Base-by-base conservation (phyloP, 805 yeast species). In the Candida vartiovaarae region DNA sequence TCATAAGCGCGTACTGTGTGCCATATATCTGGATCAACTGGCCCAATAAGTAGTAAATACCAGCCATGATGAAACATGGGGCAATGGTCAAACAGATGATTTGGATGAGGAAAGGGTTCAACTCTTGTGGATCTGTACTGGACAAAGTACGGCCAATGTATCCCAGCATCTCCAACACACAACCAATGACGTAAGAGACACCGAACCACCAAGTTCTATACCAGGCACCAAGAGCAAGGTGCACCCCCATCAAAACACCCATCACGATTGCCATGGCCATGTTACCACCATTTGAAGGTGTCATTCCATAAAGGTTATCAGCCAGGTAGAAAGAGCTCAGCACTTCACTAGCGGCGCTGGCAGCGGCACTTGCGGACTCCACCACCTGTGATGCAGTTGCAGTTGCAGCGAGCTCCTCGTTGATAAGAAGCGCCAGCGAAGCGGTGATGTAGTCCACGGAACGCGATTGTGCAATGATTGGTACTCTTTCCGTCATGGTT, bases 11-110 rank as follows among this genome's bases (percentile, higher is more conserved):
- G 50, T 63, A 80, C 15, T 65, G 56, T 44, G 68, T 65, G 2
- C 87, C 87, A 54, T 77, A 79, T 1, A 85, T 61, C 44, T 81
- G 78, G 38, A 80, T 67, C 40, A 83, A 53, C 61, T 85, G 83
- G 5, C 84, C 88, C 50, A 88, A 63, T 42, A 80, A 68, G 51
- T 74, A 82, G 63, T 88, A 89, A 3, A 88, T 69, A 2, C 91
- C 95, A 4, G 84, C 96, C 85, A 85, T 83, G 37, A 84, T 67
- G 60, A 88, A 83, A 23, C 86, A 87, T 0, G 96, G 96, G 0
- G 87, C 91, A 39, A 88, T 62, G 0, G 91, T 85, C 44, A 87
- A 64, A 54, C 81, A 70, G 43, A 80, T 74, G 49, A 82, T 74
- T 60, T 88, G 95, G 53, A 80, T 63, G 36, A 83, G 56, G 55